Percentiles rank a stretch among this genome's conserved stretches.
Evolutionary conservation across 2,329 filamentous ascomycete genomes (phyloP).

Genomic region (Rhynchosporium agropyri): DNA sequence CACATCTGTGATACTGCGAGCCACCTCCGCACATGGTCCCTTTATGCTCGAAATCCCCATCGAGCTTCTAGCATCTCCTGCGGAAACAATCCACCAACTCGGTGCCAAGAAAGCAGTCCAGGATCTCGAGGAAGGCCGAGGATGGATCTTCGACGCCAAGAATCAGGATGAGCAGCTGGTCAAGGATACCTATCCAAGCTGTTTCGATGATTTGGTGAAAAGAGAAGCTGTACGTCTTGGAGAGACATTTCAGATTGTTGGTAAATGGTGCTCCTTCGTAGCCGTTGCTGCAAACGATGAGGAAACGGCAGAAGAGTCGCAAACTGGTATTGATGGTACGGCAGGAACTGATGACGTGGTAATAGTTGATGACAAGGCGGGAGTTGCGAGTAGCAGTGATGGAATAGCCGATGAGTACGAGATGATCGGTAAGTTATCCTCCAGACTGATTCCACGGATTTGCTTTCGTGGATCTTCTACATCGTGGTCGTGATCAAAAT

Average conservation of each 20-base stretch:
- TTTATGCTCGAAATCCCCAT: constrained; percentile 68
- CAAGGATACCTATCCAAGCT: constrained; percentile 51
- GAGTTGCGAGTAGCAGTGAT: no score
- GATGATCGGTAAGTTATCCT: neutral
- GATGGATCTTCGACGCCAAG: constrained; percentile 62
- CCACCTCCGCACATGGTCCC: constrained; percentile 58
- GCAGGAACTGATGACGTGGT: no score
- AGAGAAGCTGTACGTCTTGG: constrained; percentile 68
- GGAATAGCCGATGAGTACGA: no score
- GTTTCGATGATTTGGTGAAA: constrained; percentile 62
- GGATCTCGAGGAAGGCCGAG: constrained; percentile 71
- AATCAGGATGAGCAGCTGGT: constrained; percentile 49
- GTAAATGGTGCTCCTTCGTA: constrained; percentile 74
- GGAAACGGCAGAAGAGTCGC: constrained; percentile 12
- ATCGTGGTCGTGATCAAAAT: no score
- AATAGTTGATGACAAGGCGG: no score
- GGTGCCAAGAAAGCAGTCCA: constrained; percentile 68
- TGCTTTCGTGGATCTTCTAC: neutral
- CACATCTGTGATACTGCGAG: constrained; percentile 60
- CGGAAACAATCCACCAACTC: constrained; percentile 67
- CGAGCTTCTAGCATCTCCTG: constrained; percentile 48
- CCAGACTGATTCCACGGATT: neutral
- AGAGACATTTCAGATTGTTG: constrained; percentile 65
- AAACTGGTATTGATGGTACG: neutral
- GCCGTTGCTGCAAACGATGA: constrained; percentile 56